These are phyloP conservation scores for Boletus fagicola DNA, from an alignment of 768 basidiomycete genomes.

Conservation along the genomic window DNA sequence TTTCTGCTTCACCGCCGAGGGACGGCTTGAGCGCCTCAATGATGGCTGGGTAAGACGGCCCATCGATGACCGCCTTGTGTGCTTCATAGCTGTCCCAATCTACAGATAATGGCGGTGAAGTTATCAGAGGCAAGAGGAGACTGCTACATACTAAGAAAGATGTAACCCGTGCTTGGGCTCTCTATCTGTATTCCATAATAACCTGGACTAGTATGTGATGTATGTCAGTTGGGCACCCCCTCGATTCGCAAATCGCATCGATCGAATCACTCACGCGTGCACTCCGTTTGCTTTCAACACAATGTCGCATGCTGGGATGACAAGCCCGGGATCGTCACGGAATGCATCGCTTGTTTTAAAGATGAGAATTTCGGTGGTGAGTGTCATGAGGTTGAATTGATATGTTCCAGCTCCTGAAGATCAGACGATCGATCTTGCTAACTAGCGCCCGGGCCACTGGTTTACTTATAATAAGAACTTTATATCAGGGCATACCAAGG, in stretches of 20 bases:
- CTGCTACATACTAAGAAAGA: slow-evolving; percentile 19
- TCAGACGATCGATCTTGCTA: too few species aligned
- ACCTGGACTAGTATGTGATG: slow-evolving; percentile 10
- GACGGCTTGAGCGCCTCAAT: neutral
- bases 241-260: neutral
- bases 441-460: too few species aligned
- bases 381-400: slow-evolving; percentile 5
- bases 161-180: slow-evolving; percentile 7
- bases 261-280: slow-evolving; percentile 13
- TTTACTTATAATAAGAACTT: too few species aligned
- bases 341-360: slow-evolving; percentile 15
- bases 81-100: slow-evolving; percentile 29
- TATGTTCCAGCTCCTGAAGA: neutral
- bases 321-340: slow-evolving; percentile 5
- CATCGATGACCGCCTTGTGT: slow-evolving; percentile 17
- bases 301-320: slow-evolving; percentile 3
- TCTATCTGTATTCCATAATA: slow-evolving; percentile 25
- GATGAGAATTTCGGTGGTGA: slow-evolving; percentile 25
- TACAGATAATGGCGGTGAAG: neutral
- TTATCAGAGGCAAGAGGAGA: neutral
- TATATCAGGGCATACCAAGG: too few species aligned
- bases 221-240: neutral
- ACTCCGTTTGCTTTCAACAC: slow-evolving; percentile 13
- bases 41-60: slow-evolving; percentile 5
- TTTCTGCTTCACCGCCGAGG: slow-evolving; percentile 6